Conservation (phyloP, 2,329 filamentous ascomycete genomes). For the Penicillium frequentans region DNA sequence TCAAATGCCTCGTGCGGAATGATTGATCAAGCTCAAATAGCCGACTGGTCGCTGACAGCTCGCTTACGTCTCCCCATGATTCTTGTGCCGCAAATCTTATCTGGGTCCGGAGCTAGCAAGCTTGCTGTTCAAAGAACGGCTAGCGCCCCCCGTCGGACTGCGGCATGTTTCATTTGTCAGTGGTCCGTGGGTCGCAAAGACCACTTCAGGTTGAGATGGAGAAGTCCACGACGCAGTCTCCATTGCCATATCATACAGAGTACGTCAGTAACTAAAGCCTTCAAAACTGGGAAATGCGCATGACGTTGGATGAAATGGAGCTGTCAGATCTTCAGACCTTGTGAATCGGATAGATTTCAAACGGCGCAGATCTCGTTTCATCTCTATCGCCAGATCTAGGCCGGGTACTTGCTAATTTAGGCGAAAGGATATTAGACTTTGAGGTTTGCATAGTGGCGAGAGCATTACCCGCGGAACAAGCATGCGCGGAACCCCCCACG, state of each 20-base stretch:
- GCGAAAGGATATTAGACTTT: constrained; percentile 6
- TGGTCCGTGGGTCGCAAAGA: constrained; percentile 7
- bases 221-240: neutral
- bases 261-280: neutral
- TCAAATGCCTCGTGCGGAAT: neutral
- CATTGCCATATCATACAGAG: neutral
- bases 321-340: neutral
- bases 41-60: neutral
- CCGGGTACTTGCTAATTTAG: neutral
- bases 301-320: neutral
- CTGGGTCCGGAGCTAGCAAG: neutral
- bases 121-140: constrained; percentile 5
- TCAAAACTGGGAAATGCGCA: neutral
- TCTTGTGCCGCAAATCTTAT: constrained; percentile 1
- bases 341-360: constrained; percentile 2
- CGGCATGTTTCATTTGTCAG: constrained; percentile 13
- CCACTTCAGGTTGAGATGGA: neutral
- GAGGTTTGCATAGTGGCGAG: constrained; percentile 5
- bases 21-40: neutral
- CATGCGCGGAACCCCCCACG: neutral
- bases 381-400: neutral
- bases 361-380: constrained; percentile 10
- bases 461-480: neutral
- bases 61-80: neutral
- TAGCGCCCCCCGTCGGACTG: constrained; percentile 5